Evolutionary conservation across 1,284 basidiomycete species (phyloP).

Genomic region (Ganoderma lucidum): DNA sequence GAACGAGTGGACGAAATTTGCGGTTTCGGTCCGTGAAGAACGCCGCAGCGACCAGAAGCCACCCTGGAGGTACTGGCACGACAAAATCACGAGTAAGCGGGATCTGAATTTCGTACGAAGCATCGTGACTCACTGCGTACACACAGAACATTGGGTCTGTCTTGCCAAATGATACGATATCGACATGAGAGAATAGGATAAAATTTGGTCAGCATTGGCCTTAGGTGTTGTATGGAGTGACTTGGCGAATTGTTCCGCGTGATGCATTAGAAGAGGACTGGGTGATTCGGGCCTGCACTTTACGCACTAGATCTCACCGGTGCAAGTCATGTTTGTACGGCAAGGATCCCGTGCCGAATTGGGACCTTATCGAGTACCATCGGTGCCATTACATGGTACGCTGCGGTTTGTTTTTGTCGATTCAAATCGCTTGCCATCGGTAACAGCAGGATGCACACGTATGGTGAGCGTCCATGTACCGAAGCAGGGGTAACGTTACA

Average conservation of each 20-base stretch:
- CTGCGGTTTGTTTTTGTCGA: not conserved
- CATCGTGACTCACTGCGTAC: not conserved
- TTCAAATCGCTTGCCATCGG: not conserved
- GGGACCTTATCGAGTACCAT: not conserved
- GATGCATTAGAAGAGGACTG: not conserved
- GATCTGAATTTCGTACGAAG: not conserved
- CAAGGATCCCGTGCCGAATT: not conserved
- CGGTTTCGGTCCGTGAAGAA: not conserved
- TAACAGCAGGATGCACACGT: not conserved
- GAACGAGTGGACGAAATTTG: not conserved
- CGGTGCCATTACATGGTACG: not conserved
- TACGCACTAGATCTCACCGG: not conserved
- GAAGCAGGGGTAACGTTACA: too few relatives aligned
- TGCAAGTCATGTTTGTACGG: not conserved
- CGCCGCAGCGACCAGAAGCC: not conserved
- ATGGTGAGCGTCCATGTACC: not conserved
- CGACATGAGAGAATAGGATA: not conserved
- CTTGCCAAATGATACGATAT: slow-evolving; percentile 3
- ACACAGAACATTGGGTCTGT: not conserved
- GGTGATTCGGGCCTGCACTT: not conserved
- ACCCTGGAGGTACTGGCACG: not conserved
- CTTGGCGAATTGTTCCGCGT: not conserved
- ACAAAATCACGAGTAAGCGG: not conserved
- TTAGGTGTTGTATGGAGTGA: not conserved
- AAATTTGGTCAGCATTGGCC: not conserved